Percentiles rank a stretch among this genome's conserved stretches.
phyloP scores from a whole-genome alignment of 306 rosid genomes.

The Quercus dentata region DNA sequence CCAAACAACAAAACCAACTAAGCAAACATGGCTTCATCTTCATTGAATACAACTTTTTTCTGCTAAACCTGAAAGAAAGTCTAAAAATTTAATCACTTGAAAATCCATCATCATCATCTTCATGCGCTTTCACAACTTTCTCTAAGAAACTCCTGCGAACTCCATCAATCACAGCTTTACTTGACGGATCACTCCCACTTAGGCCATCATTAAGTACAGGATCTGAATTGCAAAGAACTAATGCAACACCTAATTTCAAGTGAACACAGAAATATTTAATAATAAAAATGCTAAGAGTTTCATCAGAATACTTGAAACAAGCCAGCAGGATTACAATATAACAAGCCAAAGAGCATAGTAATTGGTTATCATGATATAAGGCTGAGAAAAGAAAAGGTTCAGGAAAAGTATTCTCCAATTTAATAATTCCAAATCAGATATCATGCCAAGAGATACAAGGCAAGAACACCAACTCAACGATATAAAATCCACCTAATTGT shows the following conservation, averaged over 20 bases:
- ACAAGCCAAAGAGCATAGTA: not conserved
- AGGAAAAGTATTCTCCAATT: not conserved
- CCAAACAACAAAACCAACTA: slow-evolving; percentile 6
- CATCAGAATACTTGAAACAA: not conserved
- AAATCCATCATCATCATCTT: slow-evolving; percentile 62
- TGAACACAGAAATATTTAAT: slow-evolving; percentile 10
- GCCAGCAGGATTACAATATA: not conserved
- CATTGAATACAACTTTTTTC: not conserved
- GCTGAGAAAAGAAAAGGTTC: not conserved
- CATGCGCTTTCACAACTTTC: slow-evolving; percentile 77
- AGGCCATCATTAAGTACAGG: slow-evolving; percentile 89
- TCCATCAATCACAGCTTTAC: slow-evolving; percentile 73
- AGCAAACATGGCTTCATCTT: slow-evolving; percentile 14
- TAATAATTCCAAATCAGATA: not conserved
- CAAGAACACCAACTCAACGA: not conserved
- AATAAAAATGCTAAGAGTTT: not conserved
- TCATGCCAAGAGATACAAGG: not conserved
- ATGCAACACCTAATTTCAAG: slow-evolving; percentile 68
- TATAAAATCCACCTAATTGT: not conserved
- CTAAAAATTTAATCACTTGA: slow-evolving; percentile 64
- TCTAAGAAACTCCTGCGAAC: slow-evolving; percentile 76
- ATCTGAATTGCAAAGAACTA: slow-evolving; percentile 85
- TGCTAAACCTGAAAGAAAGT: not conserved
- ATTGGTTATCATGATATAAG: not conserved
- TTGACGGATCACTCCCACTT: slow-evolving; percentile 49